Percentiles rank a stretch among this genome's conserved stretches.
phyloP scores from a whole-genome alignment of 2,329 filamentous ascomycete genomes.

The Nigrograna mackinnonii region DNA sequence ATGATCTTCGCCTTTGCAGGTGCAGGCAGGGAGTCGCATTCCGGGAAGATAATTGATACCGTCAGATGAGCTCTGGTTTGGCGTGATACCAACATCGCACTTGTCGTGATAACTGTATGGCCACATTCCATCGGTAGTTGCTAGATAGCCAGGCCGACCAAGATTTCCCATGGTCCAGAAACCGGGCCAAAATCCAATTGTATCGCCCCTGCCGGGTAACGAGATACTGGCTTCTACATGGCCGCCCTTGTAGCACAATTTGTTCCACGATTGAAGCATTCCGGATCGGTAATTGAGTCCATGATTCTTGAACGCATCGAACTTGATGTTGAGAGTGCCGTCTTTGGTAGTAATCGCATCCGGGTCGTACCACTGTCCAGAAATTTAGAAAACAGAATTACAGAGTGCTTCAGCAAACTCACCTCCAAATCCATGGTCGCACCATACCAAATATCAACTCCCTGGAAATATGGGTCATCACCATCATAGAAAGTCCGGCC shows the following conservation, averaged over 20 bases:
- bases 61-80: conserved; percentile 70
- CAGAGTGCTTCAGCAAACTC: conserved; percentile 12
- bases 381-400: conserved; percentile 11
- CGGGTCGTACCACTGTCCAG: conserved; percentile 67
- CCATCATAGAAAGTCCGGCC: conserved; percentile 72
- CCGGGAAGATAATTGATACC: conserved; percentile 70
- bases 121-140: conserved; percentile 74
- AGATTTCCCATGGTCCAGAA: conserved; percentile 79
- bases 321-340: conserved; percentile 65
- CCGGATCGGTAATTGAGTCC: conserved; percentile 69
- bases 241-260: conserved; percentile 73
- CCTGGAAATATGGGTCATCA: conserved; percentile 71
- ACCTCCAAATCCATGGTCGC: conserved; percentile 71
- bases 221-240: conserved; percentile 72
- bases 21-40: conserved; percentile 71
- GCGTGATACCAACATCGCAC: conserved; percentile 72
- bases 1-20: conserved; percentile 66
- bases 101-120: conserved; percentile 72
- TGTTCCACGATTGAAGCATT: conserved; percentile 78
- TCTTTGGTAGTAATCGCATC: conserved; percentile 66
- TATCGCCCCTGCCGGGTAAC: conserved; percentile 67
- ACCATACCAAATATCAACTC: conserved; percentile 72
- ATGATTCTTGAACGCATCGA: conserved; percentile 68
- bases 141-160: conserved; percentile 68
- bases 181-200: conserved; percentile 73